Percentiles rank a stretch among this genome's conserved stretches.
Conservation (phyloP, 2,329 filamentous ascomycete species). For the Parascedosporium putredinis region DNA sequence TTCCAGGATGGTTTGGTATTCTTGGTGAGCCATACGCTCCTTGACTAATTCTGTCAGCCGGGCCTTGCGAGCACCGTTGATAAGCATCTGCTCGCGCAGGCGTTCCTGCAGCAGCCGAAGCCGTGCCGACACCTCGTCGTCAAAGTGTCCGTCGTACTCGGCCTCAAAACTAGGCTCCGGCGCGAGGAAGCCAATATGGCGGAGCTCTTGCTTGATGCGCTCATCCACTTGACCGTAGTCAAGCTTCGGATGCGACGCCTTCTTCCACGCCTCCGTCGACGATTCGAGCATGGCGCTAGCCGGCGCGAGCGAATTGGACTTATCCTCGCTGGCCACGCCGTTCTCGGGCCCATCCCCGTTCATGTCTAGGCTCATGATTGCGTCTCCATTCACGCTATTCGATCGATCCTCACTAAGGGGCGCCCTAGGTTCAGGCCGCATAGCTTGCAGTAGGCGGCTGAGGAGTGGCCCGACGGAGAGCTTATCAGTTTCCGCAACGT, state of each 20-base stretch:
- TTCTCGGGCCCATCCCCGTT: slow-evolving; percentile 38
- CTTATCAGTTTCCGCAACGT: slow-evolving; percentile 77
- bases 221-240: slow-evolving; percentile 85
- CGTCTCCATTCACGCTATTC: slow-evolving; percentile 40
- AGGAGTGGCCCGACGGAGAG: slow-evolving; percentile 82
- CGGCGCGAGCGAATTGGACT: slow-evolving; percentile 40
- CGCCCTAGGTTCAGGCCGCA: slow-evolving; percentile 64
- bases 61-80: slow-evolving; percentile 85
- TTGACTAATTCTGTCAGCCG: slow-evolving; percentile 78
- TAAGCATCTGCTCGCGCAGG: slow-evolving; percentile 70
- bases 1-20: slow-evolving; percentile 93
- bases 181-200: slow-evolving; percentile 79
- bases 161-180: slow-evolving; percentile 47
- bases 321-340: slow-evolving; percentile 22
- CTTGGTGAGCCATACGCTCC: slow-evolving; percentile 90
- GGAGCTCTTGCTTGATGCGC: slow-evolving; percentile 80
- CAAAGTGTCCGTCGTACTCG: slow-evolving; percentile 81
- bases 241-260: slow-evolving; percentile 61
- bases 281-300: slow-evolving; percentile 75
- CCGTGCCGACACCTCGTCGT: slow-evolving; percentile 88
- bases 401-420: slow-evolving; percentile 39
- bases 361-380: slow-evolving; percentile 43
- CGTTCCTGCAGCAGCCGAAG: slow-evolving; percentile 75
- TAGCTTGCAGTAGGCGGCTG: slow-evolving; percentile 65
- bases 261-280: slow-evolving; percentile 66